Conservation (phyloP, 2,329 filamentous ascomycete species). For the Ceratocystis papillata region DNA sequence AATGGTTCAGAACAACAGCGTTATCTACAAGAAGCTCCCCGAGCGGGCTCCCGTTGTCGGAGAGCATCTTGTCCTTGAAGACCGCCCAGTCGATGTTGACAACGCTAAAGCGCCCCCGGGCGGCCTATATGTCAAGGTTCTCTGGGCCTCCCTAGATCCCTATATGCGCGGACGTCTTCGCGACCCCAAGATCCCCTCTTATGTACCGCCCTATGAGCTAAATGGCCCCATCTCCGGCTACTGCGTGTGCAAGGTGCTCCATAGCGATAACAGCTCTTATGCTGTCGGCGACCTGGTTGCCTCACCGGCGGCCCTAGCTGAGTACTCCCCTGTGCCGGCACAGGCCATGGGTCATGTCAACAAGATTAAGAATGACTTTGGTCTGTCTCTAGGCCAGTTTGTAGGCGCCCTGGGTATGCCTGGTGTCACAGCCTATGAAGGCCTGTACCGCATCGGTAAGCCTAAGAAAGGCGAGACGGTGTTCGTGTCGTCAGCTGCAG, state of each 20-base stretch:
- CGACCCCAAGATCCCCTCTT: conserved; percentile 51
- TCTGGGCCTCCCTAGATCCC: conserved; percentile 70
- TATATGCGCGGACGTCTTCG: conserved; percentile 79
- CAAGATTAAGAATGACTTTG: conserved; percentile 59
- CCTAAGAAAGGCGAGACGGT: conserved; percentile 62
- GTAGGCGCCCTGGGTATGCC: conserved; percentile 55
- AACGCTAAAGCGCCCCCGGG: conserved; percentile 46
- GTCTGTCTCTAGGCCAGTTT: conserved; percentile 56
- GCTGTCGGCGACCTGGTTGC: conserved; percentile 56
- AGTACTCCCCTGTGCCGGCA: conserved; percentile 53
- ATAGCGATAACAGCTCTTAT: conserved; percentile 54
- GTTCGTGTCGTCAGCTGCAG: conserved; percentile 68
- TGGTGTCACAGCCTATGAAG: conserved; percentile 60
- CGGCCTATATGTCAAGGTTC: conserved; percentile 57
- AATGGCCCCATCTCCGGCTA: conserved; percentile 54
- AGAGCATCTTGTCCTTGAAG: conserved; percentile 58
- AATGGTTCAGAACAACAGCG: conserved; percentile 53
- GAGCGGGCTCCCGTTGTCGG: conserved; percentile 56
- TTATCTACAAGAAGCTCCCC: conserved; percentile 63
- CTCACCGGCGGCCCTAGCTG: conserved; percentile 48
- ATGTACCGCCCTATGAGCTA: conserved; percentile 40
- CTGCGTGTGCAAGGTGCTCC: conserved; percentile 57
- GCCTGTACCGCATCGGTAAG: conserved; percentile 53
- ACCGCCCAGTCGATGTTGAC: conserved; percentile 54
- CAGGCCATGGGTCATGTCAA: conserved; percentile 35